A percentile compares a stretch with the other conserved stretches of the same genome.
These are phyloP conservation scores for Dipteronia dyeriana DNA, from an alignment of 345 rosid species.

Conservation along the genomic window DNA sequence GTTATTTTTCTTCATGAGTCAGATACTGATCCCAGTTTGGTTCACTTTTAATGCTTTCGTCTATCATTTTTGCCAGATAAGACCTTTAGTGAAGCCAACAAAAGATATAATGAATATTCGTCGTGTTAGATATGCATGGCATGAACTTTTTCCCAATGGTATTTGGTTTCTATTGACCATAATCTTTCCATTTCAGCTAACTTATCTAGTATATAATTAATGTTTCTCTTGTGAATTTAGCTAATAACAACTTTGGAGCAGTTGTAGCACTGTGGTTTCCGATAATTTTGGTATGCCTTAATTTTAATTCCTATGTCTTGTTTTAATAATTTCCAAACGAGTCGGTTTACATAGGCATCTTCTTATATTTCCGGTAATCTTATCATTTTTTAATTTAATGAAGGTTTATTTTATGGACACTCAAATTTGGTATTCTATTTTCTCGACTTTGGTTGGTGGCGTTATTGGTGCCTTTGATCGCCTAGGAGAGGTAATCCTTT, in stretches of 20 bases:
- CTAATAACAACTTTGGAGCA: slow-evolving; percentile 71
- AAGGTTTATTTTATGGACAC: slow-evolving; percentile 96
- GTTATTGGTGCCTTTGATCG: slow-evolving; percentile 92
- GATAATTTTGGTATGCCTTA: slow-evolving; percentile 57
- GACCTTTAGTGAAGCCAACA: slow-evolving; percentile 88
- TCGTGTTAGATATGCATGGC: slow-evolving; percentile 75
- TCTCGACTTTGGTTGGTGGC: slow-evolving; percentile 92
- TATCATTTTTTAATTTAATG: slow-evolving; percentile 28
- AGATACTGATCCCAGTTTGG: not conserved
- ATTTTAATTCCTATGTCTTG: slow-evolving; percentile 4
- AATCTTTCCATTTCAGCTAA: slow-evolving; percentile 15
- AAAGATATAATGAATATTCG: slow-evolving; percentile 75
- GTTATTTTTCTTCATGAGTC: slow-evolving; percentile 1
- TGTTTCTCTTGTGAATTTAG: slow-evolving; percentile 42
- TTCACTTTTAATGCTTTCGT: slow-evolving; percentile 17
- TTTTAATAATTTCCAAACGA: not conserved
- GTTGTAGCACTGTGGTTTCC: slow-evolving; percentile 84
- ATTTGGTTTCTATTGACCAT: slow-evolving; percentile 19
- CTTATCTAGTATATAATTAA: slow-evolving; percentile 18
- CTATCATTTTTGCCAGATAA: slow-evolving; percentile 49
- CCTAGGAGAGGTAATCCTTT: slow-evolving; percentile 78
- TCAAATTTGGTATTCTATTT: slow-evolving; percentile 93
- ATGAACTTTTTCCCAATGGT: slow-evolving; percentile 90
- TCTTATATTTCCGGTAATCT: slow-evolving; percentile 8
- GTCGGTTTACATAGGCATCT: not conserved